Conservation (phyloP, 352 stramenopile genomes). For the Globisporangium viniferum region DNA sequence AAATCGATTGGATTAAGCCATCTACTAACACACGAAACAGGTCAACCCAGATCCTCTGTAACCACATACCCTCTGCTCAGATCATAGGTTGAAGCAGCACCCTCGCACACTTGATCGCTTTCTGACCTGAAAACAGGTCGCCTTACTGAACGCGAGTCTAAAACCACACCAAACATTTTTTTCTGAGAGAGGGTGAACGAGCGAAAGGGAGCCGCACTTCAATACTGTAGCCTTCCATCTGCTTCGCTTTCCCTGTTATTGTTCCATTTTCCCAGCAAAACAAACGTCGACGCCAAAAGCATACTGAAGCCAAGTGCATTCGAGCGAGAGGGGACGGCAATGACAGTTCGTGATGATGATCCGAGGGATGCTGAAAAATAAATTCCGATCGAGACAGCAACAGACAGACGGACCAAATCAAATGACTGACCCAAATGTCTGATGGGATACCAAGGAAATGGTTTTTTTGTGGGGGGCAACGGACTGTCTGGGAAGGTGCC, state of each 20-base stretch:
- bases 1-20: not conserved
- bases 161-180: not conserved
- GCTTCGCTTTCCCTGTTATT: not conserved
- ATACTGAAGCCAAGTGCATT: slow-evolving; percentile 3
- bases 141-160: not conserved
- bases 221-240: not conserved
- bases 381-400: not conserved
- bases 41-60: not conserved
- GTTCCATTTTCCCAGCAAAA: not conserved
- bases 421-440: too few species aligned
- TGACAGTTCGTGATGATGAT: not conserved
- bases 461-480: not conserved
- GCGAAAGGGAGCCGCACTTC: slow-evolving; percentile 1
- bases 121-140: not conserved
- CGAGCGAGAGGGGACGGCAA: slow-evolving; percentile 1
- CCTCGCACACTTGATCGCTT: slow-evolving; percentile 5
- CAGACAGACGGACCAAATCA: too few species aligned
- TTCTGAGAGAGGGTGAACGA: not conserved
- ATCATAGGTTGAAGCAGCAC: slow-evolving; percentile 5
- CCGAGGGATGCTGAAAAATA: not conserved
- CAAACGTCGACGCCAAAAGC: not conserved
- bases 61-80: not conserved
- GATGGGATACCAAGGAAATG: not conserved
- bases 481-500: slow-evolving; percentile 1
- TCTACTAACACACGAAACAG: not conserved